A percentile compares a stretch with the other conserved stretches of the same genome.
Evolutionary conservation across 352 stramenopile species (phyloP).

Genomic region (Globisporangium cystogenes): DNA sequence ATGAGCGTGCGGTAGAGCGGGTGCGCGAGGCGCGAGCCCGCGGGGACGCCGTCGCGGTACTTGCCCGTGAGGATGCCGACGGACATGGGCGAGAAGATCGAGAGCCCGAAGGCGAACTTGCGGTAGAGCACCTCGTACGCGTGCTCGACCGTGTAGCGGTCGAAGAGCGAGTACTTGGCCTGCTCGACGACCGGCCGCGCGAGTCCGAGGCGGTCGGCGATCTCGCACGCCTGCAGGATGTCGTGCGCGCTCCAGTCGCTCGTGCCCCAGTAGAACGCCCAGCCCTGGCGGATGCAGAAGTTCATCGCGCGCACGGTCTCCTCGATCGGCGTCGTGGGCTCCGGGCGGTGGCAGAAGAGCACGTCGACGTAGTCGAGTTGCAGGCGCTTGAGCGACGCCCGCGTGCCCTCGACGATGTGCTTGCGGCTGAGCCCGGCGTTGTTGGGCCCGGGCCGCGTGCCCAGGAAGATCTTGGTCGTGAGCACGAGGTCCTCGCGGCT

Average conservation of each 20-base stretch:
- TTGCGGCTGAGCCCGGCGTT: conserved; percentile 26
- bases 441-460: conserved; percentile 18
- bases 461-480: conserved; percentile 56
- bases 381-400: conserved; percentile 34
- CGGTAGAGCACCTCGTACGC: conserved; percentile 49
- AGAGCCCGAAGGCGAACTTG: conserved; percentile 47
- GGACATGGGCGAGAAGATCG: conserved; percentile 39
- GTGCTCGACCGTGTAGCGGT: conserved; percentile 45
- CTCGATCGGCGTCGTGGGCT: conserved; percentile 3
- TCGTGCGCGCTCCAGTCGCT: conserved; percentile 42
- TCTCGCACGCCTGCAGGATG: conserved; percentile 40
- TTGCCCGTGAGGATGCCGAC: conserved; percentile 52
- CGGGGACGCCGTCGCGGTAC: conserved; percentile 27
- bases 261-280: conserved; percentile 41
- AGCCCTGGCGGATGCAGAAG: conserved; percentile 27
- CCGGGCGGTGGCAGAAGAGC: conserved; percentile 38
- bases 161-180: conserved; percentile 49
- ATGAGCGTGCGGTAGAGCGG: conserved; percentile 5
- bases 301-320: conserved; percentile 36
- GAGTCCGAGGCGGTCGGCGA: conserved; percentile 22
- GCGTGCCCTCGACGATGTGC: conserved; percentile 40
- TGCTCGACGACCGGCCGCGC: conserved; percentile 36
- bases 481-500: conserved; percentile 45
- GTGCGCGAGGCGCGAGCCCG: conserved; percentile 21
- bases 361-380: conserved; percentile 41